These are phyloP conservation scores for Xylaria sp. DNA, from an alignment of 2,329 filamentous ascomycete genomes.

Conservation along the genomic window DNA sequence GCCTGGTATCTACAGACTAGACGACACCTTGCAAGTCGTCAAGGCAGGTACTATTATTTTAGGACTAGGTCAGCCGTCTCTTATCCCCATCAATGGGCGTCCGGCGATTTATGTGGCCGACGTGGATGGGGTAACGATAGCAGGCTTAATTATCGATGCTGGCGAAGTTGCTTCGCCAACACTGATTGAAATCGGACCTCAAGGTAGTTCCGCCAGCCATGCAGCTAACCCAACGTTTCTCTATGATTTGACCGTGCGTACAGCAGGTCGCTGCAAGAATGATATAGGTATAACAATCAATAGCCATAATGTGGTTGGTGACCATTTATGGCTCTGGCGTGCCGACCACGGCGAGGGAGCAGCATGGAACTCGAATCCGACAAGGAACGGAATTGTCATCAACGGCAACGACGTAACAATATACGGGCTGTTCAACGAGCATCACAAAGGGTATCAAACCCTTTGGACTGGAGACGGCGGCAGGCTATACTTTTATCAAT, in stretches of 20 bases:
- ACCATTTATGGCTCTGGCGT: constrained; percentile 52
- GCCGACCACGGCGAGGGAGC: constrained; percentile 50
- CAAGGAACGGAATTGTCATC: constrained; percentile 49
- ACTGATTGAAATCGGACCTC: constrained; percentile 48
- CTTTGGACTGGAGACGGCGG: constrained; percentile 50
- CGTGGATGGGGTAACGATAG: constrained; percentile 49
- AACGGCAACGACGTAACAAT: constrained; percentile 49
- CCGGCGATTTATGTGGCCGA: constrained; percentile 47
- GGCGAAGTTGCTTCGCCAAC: constrained; percentile 43
- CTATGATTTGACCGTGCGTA: constrained; percentile 51
- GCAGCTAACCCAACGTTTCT: constrained; percentile 48
- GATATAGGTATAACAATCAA: constrained; percentile 49
- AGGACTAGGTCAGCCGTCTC: constrained; percentile 49
- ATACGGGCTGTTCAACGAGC: constrained; percentile 52
- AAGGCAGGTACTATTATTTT: constrained; percentile 48
- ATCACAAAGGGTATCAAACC: constrained; percentile 51
- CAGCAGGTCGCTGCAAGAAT: constrained; percentile 46
- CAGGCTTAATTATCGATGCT: constrained; percentile 51
- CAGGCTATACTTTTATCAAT: constrained; percentile 52
- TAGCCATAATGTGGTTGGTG: constrained; percentile 48
- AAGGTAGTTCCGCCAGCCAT: constrained; percentile 42
- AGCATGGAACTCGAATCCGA: constrained; percentile 49
- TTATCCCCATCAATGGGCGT: constrained; percentile 45
- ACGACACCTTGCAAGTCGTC: constrained; percentile 44
- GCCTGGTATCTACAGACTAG: constrained; percentile 49